These are phyloP conservation scores for Pseudotsuga menziesii DNA, from an alignment of 75 land plant genomes.

Conservation along the genomic window DNA sequence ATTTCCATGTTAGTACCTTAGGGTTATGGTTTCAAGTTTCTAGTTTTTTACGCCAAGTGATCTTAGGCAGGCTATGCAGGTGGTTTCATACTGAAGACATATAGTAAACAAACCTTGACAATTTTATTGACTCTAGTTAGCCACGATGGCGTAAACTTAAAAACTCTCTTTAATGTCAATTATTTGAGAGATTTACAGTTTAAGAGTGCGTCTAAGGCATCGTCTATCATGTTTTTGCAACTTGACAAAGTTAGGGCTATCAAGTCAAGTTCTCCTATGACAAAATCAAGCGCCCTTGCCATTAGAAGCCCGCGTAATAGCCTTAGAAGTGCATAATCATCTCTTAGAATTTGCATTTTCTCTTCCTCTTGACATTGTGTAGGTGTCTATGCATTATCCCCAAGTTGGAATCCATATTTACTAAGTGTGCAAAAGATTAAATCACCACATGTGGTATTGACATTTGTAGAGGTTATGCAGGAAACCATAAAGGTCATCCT, in stretches of 20 bases:
- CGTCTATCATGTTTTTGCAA: too few species aligned
- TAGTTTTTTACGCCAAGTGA: slow-evolving; percentile 12
- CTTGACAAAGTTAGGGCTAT: neutral
- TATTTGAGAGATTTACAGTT: slow-evolving; percentile 17
- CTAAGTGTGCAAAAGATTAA: slow-evolving; percentile 56
- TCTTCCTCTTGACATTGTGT: neutral
- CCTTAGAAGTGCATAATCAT: slow-evolving; percentile 33
- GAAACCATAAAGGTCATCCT: slow-evolving; percentile 44
- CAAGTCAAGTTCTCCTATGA: slow-evolving; percentile 10
- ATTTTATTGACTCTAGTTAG: slow-evolving; percentile 16
- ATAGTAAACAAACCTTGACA: slow-evolving; percentile 20
- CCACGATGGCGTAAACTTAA: slow-evolving; percentile 22
- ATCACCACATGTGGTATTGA: slow-evolving; percentile 71
- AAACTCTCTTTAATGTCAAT: slow-evolving; percentile 20
- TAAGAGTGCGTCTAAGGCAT: too few species aligned
- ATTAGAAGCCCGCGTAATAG: slow-evolving; percentile 15
- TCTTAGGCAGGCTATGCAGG: slow-evolving; percentile 20
- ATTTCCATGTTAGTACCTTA: slow-evolving; percentile 23
- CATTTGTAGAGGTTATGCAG: slow-evolving; percentile 23
- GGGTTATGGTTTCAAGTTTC: slow-evolving; percentile 11
- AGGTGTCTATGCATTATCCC: neutral
- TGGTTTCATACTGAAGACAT: slow-evolving; percentile 11
- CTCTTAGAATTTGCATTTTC: neutral
- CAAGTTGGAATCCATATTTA: neutral
- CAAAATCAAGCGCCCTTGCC: slow-evolving; percentile 9